phyloP scores from a whole-genome alignment of 495 filamentous ascomycete genomes.

The Podospora tetraspora region DNA sequence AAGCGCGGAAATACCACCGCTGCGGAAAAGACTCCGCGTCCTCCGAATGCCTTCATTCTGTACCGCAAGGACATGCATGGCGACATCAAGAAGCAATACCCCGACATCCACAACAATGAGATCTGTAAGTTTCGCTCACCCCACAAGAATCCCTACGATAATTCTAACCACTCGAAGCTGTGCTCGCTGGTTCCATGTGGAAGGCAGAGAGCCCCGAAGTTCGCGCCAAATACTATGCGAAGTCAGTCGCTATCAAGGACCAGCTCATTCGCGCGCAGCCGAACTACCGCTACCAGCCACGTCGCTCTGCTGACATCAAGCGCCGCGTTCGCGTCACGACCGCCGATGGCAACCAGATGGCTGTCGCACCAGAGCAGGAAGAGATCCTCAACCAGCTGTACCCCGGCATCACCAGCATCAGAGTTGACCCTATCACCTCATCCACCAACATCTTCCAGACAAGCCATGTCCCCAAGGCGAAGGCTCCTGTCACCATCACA shows the following conservation, averaged over 20 bases:
- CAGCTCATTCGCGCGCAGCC: neutral
- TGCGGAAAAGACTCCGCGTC: constrained; percentile 19
- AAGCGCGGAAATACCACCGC: constrained; percentile 3
- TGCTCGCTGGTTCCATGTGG: constrained; percentile 23
- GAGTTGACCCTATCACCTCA: too few relatives aligned
- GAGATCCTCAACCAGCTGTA: neutral
- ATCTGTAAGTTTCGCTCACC: constrained; percentile 18
- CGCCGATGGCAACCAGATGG: neutral
- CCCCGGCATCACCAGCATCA: neutral
- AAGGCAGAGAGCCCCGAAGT: constrained; percentile 17
- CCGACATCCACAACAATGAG: constrained; percentile 22
- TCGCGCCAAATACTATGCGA: constrained; percentile 16
- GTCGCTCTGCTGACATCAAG: neutral
- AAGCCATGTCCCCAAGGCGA: too few relatives aligned
- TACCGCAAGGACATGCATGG: constrained; percentile 21
- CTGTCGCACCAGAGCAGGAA: neutral
- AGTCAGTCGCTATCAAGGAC: constrained; percentile 15
- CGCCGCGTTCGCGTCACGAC: neutral
- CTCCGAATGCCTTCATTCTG: constrained; percentile 26
- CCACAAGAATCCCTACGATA: neutral
- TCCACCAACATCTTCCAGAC: too few relatives aligned
- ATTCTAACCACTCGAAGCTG: constrained; percentile 16
- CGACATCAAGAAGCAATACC: constrained; percentile 11
- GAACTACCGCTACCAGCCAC: neutral
- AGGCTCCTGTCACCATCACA: too few relatives aligned